A percentile compares a stretch with the other conserved stretches of the same genome.
These are phyloP conservation scores for Dactylella cylindrospora DNA, from an alignment of 2,329 filamentous ascomycete genomes.

Conservation along the genomic window DNA sequence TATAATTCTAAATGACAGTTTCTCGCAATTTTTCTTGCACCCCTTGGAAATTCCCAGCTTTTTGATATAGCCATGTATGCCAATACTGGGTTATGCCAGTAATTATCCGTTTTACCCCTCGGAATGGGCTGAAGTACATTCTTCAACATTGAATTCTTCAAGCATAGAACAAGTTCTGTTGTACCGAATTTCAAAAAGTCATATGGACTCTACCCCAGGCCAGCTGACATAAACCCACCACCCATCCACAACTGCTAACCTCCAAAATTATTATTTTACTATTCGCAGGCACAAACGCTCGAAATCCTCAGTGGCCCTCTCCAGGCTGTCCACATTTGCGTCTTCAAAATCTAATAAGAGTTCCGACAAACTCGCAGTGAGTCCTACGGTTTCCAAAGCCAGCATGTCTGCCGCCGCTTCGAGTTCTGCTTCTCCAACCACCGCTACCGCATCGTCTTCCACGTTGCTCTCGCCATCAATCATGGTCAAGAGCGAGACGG, in stretches of 20 bases:
- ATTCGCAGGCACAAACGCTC: conserved; percentile 41
- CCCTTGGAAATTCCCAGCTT: too few species aligned
- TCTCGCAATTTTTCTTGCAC: too few species aligned
- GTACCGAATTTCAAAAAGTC: too few species aligned
- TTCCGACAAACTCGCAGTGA: conserved; percentile 26
- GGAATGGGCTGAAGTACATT: too few species aligned
- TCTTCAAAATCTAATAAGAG: conserved; percentile 27
- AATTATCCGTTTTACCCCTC: too few species aligned
- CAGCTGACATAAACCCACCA: conserved; percentile 33
- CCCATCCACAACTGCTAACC: neutral
- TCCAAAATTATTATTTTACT: too few species aligned
- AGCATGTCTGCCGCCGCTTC: conserved; percentile 1
- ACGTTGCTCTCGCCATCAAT: conserved; percentile 19
- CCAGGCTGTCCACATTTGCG: conserved; percentile 29
- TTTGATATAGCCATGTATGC: too few species aligned
- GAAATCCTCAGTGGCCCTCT: conserved; percentile 29
- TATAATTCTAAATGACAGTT: too few species aligned
- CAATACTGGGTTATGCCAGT: too few species aligned
- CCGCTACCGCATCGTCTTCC: conserved; percentile 54
- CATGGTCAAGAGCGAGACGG: conserved; percentile 36
- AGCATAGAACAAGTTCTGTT: too few species aligned
- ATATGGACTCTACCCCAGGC: conserved; percentile 11
- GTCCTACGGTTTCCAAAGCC: conserved; percentile 6
- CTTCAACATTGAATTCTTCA: too few species aligned
- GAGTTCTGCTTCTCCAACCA: conserved; percentile 53